phyloP scores from a whole-genome alignment of 495 filamentous ascomycete genomes.

The Penicillium riverlandense region DNA sequence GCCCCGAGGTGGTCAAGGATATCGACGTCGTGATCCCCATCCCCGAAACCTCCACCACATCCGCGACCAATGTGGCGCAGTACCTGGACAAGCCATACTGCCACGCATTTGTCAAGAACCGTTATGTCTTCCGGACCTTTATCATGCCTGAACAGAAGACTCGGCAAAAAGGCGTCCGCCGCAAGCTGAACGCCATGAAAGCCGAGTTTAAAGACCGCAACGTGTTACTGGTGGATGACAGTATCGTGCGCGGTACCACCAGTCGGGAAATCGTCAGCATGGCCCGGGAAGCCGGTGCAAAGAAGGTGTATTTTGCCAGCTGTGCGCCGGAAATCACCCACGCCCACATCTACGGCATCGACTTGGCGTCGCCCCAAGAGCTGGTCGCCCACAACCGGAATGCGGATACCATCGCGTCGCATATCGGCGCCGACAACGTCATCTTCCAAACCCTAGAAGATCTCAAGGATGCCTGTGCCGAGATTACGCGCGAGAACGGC shows the following conservation, averaged over 20 bases:
- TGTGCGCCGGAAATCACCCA: conserved; percentile 83
- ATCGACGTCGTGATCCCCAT: conserved; percentile 92
- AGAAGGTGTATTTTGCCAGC: conserved; percentile 83
- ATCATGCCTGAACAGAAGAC: conserved; percentile 88
- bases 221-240: conserved; percentile 86
- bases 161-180: conserved; percentile 58
- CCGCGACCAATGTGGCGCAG: conserved; percentile 73
- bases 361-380: conserved; percentile 75
- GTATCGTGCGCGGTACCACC: conserved; percentile 89
- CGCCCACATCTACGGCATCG: conserved; percentile 81
- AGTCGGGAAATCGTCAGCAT: conserved; percentile 87
- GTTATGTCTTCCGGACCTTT: conserved; percentile 93
- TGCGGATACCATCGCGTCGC: conserved; percentile 58
- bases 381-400: conserved; percentile 78
- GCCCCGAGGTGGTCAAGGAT: conserved; percentile 65
- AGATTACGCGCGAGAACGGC: conserved; percentile 50
- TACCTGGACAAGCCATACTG: conserved; percentile 72
- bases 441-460: conserved; percentile 87
- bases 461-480: conserved; percentile 71
- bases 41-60: conserved; percentile 79
- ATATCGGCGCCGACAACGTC: conserved; percentile 87
- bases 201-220: conserved; percentile 80
- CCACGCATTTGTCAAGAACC: conserved; percentile 88
- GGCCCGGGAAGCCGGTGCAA: conserved; percentile 86
- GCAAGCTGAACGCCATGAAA: conserved; percentile 70